Percentiles rank a stretch among this genome's conserved stretches.
Conservation (phyloP, 148 eudicot genomes). For the Heliamphora exappendiculata region DNA sequence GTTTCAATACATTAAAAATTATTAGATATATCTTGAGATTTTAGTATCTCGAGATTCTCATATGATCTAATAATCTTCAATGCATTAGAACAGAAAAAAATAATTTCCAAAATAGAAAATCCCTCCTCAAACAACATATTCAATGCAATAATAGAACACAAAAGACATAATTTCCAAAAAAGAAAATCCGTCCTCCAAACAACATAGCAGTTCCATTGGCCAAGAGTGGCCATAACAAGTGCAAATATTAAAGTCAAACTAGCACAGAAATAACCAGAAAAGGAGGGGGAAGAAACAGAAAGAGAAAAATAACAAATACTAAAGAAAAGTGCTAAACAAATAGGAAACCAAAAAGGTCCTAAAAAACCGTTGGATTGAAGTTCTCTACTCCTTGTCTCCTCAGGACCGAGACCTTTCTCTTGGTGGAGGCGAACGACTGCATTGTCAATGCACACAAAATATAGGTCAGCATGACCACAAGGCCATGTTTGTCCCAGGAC, state of each 20-base stretch:
- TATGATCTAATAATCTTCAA: too few relatives aligned
- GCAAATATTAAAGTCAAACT: neutral
- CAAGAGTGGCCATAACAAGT: neutral
- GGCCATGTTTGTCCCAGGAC: neutral
- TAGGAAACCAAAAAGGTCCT: neutral
- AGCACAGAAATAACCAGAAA: neutral
- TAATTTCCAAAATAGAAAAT: too few relatives aligned
- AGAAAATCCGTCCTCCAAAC: too few relatives aligned
- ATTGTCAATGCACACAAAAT: neutral
- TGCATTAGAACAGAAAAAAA: too few relatives aligned
- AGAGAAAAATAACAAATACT: neutral
- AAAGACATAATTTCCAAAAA: too few relatives aligned
- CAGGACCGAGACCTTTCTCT: conserved; percentile 44
- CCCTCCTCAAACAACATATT: too few relatives aligned
- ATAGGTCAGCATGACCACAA: neutral
- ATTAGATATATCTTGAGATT: too few relatives aligned
- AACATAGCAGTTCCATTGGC: neutral
- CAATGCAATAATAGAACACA: too few relatives aligned
- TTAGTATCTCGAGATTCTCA: too few relatives aligned
- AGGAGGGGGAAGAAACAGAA: neutral
- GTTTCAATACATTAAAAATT: too few relatives aligned
- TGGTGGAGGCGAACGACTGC: conserved; percentile 43
- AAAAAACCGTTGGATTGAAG: neutral
- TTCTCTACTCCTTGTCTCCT: too few relatives aligned
- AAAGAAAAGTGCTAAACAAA: too few relatives aligned